Percentiles rank a stretch among this genome's conserved stretches.
phyloP scores from a whole-genome alignment of 2,329 filamentous ascomycete genomes.

The Capronia epimyces region DNA sequence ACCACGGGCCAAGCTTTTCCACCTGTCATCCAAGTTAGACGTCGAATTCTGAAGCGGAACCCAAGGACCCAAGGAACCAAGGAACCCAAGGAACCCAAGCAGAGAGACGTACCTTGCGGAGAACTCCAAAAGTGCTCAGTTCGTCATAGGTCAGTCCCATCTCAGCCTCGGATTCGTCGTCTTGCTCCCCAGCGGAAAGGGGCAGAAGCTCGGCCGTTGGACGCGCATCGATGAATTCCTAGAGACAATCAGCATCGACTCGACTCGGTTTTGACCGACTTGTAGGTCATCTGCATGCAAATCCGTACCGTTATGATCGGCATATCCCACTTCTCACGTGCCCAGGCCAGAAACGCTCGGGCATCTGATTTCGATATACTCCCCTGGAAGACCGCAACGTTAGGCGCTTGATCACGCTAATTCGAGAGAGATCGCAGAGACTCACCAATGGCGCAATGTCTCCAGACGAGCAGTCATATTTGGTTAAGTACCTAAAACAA shows the following conservation, averaged over 20 bases:
- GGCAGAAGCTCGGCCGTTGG: slow-evolving; percentile 63
- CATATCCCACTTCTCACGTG: slow-evolving; percentile 53
- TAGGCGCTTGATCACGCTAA: no score
- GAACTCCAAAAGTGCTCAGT: slow-evolving; percentile 48
- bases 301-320: slow-evolving; percentile 46
- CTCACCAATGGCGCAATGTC: slow-evolving; percentile 58
- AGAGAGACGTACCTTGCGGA: no score
- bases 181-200: slow-evolving; percentile 55
- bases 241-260: slow-evolving; percentile 33
- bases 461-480: slow-evolving; percentile 58
- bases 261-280: no score
- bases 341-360: slow-evolving; percentile 41
- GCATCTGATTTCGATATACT: background rate
- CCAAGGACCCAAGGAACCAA: no score
- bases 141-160: slow-evolving; percentile 49
- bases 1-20: slow-evolving; percentile 50
- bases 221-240: slow-evolving; percentile 59
- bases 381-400: no score
- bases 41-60: no score
- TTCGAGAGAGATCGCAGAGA: no score
- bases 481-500: no score
- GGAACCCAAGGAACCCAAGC: no score
- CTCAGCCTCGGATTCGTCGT: slow-evolving; percentile 54
- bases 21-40: no score
- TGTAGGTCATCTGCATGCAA: no score